phyloP scores from a whole-genome alignment of 2,329 filamentous ascomycete species.

The Trichoderma semiorbis region DNA sequence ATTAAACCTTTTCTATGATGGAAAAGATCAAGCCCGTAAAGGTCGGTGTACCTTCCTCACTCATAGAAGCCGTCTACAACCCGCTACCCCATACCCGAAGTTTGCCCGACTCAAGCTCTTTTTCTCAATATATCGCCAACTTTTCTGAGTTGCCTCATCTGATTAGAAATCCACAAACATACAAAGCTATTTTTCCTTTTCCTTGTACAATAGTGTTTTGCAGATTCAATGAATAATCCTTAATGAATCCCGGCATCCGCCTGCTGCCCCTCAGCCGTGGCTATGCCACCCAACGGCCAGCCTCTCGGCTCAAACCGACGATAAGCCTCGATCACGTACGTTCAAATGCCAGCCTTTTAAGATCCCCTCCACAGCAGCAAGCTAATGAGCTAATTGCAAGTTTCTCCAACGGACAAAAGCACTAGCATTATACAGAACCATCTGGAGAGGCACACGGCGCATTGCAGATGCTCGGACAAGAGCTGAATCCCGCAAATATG shows the following conservation, averaged over 20 bases:
- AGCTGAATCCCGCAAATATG: conserved; percentile 55
- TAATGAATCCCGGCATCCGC: conserved; percentile 28
- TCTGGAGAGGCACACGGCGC: conserved; percentile 51
- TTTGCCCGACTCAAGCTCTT: conserved; percentile 21
- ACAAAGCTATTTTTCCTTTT: neutral
- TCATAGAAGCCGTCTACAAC: neutral
- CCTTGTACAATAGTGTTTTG: neutral
- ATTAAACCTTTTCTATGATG: neutral
- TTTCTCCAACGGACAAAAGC: conserved; percentile 57
- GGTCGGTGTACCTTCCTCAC: neutral
- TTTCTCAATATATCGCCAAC: neutral
- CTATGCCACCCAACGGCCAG: conserved; percentile 33
- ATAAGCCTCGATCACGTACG: conserved; percentile 58
- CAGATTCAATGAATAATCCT: neutral
- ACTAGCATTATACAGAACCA: conserved; percentile 55
- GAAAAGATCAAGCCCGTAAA: neutral
- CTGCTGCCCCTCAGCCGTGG: conserved; percentile 32
- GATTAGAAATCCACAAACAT: neutral
- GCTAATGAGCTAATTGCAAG: conserved; percentile 31
- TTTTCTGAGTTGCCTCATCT: neutral
- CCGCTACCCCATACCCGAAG: conserved; percentile 20
- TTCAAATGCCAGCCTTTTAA: neutral
- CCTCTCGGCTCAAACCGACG: conserved; percentile 34
- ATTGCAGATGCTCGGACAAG: conserved; percentile 51
- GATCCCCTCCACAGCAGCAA: neutral